A percentile compares a stretch with the other conserved stretches of the same genome.
Conservation (phyloP, 352 stramenopile species). For the Globisporangium polare region DNA sequence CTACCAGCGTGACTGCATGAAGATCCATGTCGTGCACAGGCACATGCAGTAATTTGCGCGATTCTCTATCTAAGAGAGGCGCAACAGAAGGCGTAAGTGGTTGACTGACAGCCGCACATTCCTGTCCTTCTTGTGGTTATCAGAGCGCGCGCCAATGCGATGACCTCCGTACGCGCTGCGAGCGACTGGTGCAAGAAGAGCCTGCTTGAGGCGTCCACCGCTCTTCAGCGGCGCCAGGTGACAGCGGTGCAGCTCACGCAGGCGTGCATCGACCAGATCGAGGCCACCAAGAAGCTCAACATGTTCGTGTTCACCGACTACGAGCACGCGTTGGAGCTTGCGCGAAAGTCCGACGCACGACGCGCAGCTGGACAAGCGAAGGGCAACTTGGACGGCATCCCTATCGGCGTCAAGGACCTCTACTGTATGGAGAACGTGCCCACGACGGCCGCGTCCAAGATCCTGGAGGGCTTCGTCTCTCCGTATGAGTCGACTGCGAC, state of each 20-base stretch:
- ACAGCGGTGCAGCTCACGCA: constrained; percentile 62
- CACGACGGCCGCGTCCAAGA: constrained; percentile 88
- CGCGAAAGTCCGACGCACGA: constrained; percentile 75
- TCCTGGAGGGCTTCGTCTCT: constrained; percentile 88
- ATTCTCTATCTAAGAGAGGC: no score
- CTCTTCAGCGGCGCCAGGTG: constrained; percentile 41
- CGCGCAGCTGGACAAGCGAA: constrained; percentile 33
- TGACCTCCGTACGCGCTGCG: constrained; percentile 12
- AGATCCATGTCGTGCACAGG: no score
- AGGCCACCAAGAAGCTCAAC: constrained; percentile 64
- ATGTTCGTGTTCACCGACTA: constrained; percentile 81
- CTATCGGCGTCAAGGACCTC: constrained; percentile 96
- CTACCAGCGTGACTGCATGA: not conserved
- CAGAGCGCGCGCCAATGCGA: constrained; percentile 6
- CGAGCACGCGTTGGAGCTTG: constrained; percentile 59
- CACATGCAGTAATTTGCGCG: no score
- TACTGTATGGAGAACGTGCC: constrained; percentile 89
- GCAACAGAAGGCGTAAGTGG: no score
- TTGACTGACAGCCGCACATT: not conserved
- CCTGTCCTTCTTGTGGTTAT: not conserved
- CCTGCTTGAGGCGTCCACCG: constrained; percentile 46
- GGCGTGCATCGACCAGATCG: constrained; percentile 71
- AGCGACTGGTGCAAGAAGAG: constrained; percentile 67
- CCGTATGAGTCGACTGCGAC: constrained; percentile 89
- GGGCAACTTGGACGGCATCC: constrained; percentile 92